Evolutionary conservation across 129 eudicot species (phyloP), one percentile per base, ranked within the genome.

Genomic region (Centaurea solstitialis): DNA sequence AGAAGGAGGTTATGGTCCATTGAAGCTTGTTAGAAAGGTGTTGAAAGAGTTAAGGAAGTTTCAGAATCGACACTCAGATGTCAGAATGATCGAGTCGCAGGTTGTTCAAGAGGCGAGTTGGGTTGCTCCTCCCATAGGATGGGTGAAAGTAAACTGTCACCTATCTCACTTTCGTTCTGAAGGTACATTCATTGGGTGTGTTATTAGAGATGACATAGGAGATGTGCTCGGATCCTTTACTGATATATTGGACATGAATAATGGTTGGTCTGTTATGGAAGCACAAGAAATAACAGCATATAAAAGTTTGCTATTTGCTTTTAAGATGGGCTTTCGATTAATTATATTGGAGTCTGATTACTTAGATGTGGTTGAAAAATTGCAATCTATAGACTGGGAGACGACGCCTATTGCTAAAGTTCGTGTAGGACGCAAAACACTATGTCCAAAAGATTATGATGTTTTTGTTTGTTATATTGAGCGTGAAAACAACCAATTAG

Each of bases 131-230:
- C 73, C 73, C 39, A 65, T 9, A 64, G 73, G 41, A 38, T 65
- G 80, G 80, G 73, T 76, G 13, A 76, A 76, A 64, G 7, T 64
- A 20, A 76, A 64, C 8, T 65, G 24, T 17, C 72, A 65, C 62
- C 4, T 64, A 23, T 20, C 39, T 64, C 21, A 13, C 12, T 64
- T 62, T 0, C 1, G 9, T 13, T 21, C 17, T 21, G 0, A 24
- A 3, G 39, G 9, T 39, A 3, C 68, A 7, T 71, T 22, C 13
- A 4, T 64, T 1, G 80, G 73, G n/a, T 39, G 80, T 76, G 80
- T 65, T 64, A 76, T 76, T 65, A 76, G 40, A 22, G 73, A 76
- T 39, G 80, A 76, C 39, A 22, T 6, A 22, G 73, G 73, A 6
- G 24, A 39, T 6, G 73, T 76, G 17, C 24, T 76, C 3, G 80